Conservation (phyloP, 2,329 filamentous ascomycete genomes). For the Colletotrichum spinosum region DNA sequence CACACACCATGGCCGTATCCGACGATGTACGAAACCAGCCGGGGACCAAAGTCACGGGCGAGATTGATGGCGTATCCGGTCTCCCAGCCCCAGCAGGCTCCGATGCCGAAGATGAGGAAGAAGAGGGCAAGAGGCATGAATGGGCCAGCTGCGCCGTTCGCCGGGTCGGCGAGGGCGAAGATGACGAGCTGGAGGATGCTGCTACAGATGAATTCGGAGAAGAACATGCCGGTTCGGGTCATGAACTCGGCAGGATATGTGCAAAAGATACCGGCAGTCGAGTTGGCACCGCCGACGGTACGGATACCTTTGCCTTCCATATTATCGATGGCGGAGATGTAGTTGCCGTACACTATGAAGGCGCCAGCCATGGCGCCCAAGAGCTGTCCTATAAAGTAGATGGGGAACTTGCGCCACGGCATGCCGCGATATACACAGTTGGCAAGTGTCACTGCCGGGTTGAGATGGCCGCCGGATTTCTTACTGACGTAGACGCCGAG, state of each 20-base stretch:
- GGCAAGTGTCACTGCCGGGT: constrained; percentile 77
- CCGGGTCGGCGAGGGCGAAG: constrained; percentile 73
- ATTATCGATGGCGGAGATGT: constrained; percentile 71
- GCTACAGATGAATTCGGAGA: constrained; percentile 77
- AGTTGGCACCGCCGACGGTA: constrained; percentile 69
- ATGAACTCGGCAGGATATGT: constrained; percentile 78
- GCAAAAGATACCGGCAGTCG: constrained; percentile 78
- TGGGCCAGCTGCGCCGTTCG: constrained; percentile 67
- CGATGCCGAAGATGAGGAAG: constrained; percentile 80
- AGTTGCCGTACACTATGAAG: constrained; percentile 70
- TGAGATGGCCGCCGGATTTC: constrained; percentile 76
- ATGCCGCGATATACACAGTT: constrained; percentile 77
- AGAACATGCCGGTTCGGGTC: constrained; percentile 75
- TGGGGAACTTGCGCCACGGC: constrained; percentile 76
- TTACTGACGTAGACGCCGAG: constrained; percentile 74
- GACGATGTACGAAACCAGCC: constrained; percentile 73
- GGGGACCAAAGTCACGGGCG: constrained; percentile 77
- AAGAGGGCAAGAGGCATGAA: constrained; percentile 72
- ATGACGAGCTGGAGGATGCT: constrained; percentile 78
- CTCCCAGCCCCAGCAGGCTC: constrained; percentile 80
- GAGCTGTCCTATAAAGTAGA: constrained; percentile 75
- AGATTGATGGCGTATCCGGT: constrained; percentile 82
- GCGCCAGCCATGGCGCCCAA: constrained; percentile 75
- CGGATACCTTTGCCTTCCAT: constrained; percentile 73
- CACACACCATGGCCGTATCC: constrained; percentile 77